Evolutionary conservation across 2,329 filamentous ascomycete species (phyloP).

Genomic region (Alternaria solani): DNA sequence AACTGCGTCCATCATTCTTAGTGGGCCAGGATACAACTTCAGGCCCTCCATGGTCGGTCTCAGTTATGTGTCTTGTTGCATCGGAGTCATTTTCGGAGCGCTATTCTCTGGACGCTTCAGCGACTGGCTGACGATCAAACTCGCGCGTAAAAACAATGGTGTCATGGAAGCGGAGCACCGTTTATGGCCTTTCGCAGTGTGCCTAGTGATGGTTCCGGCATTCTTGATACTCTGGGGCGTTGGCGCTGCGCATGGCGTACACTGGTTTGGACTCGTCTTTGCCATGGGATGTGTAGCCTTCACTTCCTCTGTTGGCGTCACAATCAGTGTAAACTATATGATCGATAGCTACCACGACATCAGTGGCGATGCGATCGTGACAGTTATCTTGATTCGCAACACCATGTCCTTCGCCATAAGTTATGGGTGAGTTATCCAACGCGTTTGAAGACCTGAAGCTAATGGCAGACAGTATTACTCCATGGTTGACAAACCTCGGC

Average conservation of each 20-base stretch:
- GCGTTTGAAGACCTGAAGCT: not conserved
- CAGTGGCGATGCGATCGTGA: constrained; percentile 59
- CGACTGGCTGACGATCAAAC: constrained; percentile 36
- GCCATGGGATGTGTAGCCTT: constrained; percentile 53
- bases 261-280: constrained; percentile 60
- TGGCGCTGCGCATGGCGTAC: constrained; percentile 58
- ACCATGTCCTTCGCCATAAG: constrained; percentile 61
- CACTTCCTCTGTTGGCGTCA: constrained; percentile 49
- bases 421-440: constrained; percentile 52
- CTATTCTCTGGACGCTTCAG: constrained; percentile 31
- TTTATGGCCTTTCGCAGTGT: constrained; percentile 52
- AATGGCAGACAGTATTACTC: constrained; percentile 45
- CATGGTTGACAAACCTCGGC: constrained; percentile 55
- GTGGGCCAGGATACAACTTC: constrained; percentile 34
- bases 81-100: constrained; percentile 30
- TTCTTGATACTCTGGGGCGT: constrained; percentile 61
- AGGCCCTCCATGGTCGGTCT: constrained; percentile 34
- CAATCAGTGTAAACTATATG: constrained; percentile 56
- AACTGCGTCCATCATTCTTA: constrained; percentile 36
- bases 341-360: constrained; percentile 61
- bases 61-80: constrained; percentile 31
- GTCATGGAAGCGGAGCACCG: constrained; percentile 53
- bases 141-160: constrained; percentile 50
- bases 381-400: constrained; percentile 60
- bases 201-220: constrained; percentile 54